Base-by-base conservation (phyloP, 495 filamentous ascomycete species). In the Podospora didyma region DNA sequence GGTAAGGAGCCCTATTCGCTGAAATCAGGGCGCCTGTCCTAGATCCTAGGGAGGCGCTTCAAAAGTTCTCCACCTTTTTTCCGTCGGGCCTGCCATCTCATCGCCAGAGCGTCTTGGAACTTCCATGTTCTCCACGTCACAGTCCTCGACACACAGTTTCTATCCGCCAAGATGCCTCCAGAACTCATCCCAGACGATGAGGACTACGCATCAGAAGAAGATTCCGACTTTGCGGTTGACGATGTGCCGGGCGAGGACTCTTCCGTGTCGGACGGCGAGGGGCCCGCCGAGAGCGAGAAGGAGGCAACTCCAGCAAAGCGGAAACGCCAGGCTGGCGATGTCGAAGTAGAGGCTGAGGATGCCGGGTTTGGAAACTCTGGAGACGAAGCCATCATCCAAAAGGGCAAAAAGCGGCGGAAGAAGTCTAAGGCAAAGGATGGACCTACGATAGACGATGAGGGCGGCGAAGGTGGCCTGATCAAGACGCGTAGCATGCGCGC, bases 391-490 rank as follows among this genome's bases (percentile, higher is more conserved):
- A 88, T 88, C 14, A 87, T 93, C 60, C 73, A 76, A 39, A 75
- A 83, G 73, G 78, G 83, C 57, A 61, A 78, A 67, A 80, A 79
- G 57, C 76, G 81, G 48, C 79, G 70, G 62, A 81, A 80, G 62
- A 85, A 78, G 62, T 73, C 71, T 28, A 81, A 78, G 56, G 48
- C 50, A 54, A 79, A 78, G 48, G 75, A 76, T 49, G 75, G 69
- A 58, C 48, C 31, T 23, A 70, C 56, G 46, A 67, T 66, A 3
- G 76, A 74, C 4, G 81, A 82, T 53, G 82, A 85, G 54, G 85
- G 83, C 24, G 88, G 86, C 1, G 82, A 90, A 45, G 89, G 91
- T 0, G 88, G 88, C 0, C 76, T 96, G 62, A 84, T 98, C 58
- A 92, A 88, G 72, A 96, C 93, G 39, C 79, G 94, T 46, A 80